Percentiles rank a stretch among this genome's conserved stretches.
These are phyloP conservation scores for Nigrospora osmanthi DNA, from an alignment of 2,329 filamentous ascomycete genomes.

Conservation along the genomic window DNA sequence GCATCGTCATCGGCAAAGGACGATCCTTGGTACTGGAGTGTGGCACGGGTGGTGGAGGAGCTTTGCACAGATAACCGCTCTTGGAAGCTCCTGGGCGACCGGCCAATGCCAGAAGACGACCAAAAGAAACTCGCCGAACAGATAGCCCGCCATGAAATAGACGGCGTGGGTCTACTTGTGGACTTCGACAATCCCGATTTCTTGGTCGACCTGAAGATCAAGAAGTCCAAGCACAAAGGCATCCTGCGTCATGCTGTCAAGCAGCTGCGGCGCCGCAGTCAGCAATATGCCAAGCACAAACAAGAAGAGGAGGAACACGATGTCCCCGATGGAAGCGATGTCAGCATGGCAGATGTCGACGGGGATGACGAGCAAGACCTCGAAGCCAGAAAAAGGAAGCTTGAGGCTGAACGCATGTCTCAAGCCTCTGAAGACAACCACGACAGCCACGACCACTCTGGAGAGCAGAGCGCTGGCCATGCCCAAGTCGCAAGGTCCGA, in stretches of 20 bases:
- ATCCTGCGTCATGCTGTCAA: conserved; percentile 51
- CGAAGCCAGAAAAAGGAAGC: conserved; percentile 3
- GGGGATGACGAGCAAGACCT: background rate
- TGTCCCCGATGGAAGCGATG: background rate
- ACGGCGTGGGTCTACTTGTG: conserved; percentile 56
- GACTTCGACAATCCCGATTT: conserved; percentile 45
- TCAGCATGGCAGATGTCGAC: background rate
- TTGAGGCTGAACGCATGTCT: conserved; percentile 2
- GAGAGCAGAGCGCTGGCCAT: no score
- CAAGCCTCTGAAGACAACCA: background rate
- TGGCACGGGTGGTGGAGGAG: conserved; percentile 57
- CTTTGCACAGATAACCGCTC: conserved; percentile 50
- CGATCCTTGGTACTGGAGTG: conserved; percentile 71
- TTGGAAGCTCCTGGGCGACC: conserved; percentile 30
- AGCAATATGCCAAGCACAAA: conserved; percentile 8
- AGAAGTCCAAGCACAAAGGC: conserved; percentile 47
- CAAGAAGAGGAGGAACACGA: conserved; percentile 4
- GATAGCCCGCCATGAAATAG: conserved; percentile 55
- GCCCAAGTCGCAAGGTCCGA: no score
- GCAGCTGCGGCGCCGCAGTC: conserved; percentile 44
- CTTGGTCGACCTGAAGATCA: conserved; percentile 46
- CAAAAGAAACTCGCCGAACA: conserved; percentile 40
- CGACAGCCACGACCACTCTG: background rate
- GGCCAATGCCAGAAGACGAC: conserved; percentile 37
- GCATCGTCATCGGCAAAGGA: conserved; percentile 19